Evolutionary conservation across 495 filamentous ascomycete genomes (phyloP).

Genomic region (Aspergillus bertholletiae): DNA sequence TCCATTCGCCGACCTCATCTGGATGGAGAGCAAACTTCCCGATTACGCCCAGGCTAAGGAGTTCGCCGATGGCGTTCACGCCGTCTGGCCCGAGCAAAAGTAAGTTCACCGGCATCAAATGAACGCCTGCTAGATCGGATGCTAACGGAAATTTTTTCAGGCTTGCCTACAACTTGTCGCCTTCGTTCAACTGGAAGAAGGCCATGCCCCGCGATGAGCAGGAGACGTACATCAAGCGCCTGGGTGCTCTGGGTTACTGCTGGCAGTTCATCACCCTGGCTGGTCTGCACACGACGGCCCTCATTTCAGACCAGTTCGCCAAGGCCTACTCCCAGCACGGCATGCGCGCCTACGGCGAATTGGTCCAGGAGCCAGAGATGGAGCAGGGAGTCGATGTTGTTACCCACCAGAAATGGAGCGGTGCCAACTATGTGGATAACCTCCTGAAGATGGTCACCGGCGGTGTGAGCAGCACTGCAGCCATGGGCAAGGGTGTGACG

Average conservation of each 20-base stretch:
- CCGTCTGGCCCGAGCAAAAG: conserved; percentile 95
- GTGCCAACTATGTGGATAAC: conserved; percentile 90
- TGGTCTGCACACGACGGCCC: conserved; percentile 91
- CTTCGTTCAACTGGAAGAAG: conserved; percentile 99
- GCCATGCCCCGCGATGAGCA: conserved; percentile 93
- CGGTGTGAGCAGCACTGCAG: conserved; percentile 83
- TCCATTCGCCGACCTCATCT: conserved; percentile 91
- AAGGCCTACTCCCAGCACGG: conserved; percentile 75
- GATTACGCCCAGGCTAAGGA: conserved; percentile 91
- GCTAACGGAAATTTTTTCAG: conserved; percentile 36
- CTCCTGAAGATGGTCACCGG: conserved; percentile 96
- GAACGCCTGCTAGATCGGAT: neutral
- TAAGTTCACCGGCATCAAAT: conserved; percentile 37
- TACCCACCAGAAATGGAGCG: conserved; percentile 98
- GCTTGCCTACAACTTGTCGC: conserved; percentile 94
- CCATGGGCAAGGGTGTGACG: conserved; percentile 97
- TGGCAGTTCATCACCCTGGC: conserved; percentile 99
- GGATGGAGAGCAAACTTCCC: conserved; percentile 98
- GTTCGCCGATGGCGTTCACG: conserved; percentile 91
- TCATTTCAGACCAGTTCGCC: conserved; percentile 85
- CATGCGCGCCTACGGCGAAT: conserved; percentile 95
- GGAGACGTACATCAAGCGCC: conserved; percentile 92
- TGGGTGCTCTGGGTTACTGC: conserved; percentile 86
- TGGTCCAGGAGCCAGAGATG: conserved; percentile 97
- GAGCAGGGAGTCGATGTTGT: conserved; percentile 86